Evolutionary conservation across 2,329 filamentous ascomycete species (phyloP), one percentile per base, ranked within the genome.

Genomic region (Ophiobolus disseminans): DNA sequence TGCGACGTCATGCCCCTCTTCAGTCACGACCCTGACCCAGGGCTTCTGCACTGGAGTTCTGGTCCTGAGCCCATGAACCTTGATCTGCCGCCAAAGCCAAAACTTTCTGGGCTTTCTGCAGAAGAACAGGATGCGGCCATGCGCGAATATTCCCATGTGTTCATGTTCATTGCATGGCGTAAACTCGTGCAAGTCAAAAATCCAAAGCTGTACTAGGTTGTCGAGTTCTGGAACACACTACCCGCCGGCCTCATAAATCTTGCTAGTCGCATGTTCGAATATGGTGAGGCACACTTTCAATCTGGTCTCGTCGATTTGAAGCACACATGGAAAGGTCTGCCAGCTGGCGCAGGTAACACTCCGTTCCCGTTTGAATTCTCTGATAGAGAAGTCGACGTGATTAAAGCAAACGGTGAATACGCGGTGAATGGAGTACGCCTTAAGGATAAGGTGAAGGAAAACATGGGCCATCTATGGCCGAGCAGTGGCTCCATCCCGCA

Each of bases 1-100:
- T 60, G 55, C 8, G 45, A 62, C 23, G 39, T 72, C 31, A 45
- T 40, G 17, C 53, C 55, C 7, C 53, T 58, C 21, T 56, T 50
- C 45, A 63, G 10, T 28, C 25, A 28, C 47, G 46, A 44, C 45
- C 40, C 34, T 1, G 47, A 53, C 30, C 54, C 54, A 25, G 43
- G 35, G 17, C 54, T 57, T 30, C 40, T 57, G n/a, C 40, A 57
- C 14, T 57, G 39, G 36, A 42, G 46, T n/a, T n/a, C n/a, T 35
- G 48, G 45, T 20, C 49, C 45, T 38, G 48, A 55, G 40, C 52
- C 52, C 31, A 40, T 48, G 32, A 44, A 39, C 2, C 45, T 52
- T 26, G 44, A 51, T 35, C 22, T 50, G 8, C 31, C 38, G 19
- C 47, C 52, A 42, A 41, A 17, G 14, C 44, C 47, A 5, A 45